Conservation (phyloP, 495 filamentous ascomycete genomes). For the Penicillium tannophilum region DNA sequence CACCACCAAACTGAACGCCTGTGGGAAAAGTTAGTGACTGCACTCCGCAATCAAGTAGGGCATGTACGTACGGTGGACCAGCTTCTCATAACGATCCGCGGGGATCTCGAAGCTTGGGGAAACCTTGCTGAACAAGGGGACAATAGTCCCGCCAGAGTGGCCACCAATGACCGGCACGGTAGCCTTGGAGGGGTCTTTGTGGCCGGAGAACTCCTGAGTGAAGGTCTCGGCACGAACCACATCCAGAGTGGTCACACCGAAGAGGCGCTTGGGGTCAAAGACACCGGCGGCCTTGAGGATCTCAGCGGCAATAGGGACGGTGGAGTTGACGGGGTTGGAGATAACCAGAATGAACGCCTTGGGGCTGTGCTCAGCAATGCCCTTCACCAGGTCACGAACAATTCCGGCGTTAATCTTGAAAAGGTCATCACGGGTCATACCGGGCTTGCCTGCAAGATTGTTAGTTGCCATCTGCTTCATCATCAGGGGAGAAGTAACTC, state of each 20-base stretch:
- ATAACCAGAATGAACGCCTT: slow-evolving; percentile 95
- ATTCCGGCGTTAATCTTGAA: slow-evolving; percentile 99
- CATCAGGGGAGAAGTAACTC: slow-evolving; percentile 37
- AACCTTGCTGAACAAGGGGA: slow-evolving; percentile 93
- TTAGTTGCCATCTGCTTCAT: neutral
- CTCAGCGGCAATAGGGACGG: slow-evolving; percentile 96
- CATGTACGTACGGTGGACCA: slow-evolving; percentile 73
- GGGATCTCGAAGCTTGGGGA: slow-evolving; percentile 79
- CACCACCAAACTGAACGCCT: slow-evolving; percentile 96
- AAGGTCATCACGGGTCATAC: slow-evolving; percentile 98
- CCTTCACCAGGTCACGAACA: slow-evolving; percentile 81
- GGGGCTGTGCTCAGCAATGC: slow-evolving; percentile 81
- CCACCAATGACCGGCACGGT: slow-evolving; percentile 93
- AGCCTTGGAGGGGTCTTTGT: slow-evolving; percentile 76
- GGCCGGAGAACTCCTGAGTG: slow-evolving; percentile 80
- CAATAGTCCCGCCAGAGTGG: slow-evolving; percentile 96
- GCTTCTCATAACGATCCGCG: slow-evolving; percentile 77
- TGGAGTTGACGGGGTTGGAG: slow-evolving; percentile 99
- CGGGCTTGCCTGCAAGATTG: slow-evolving; percentile 78
- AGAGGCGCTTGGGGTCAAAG: slow-evolving; percentile 91
- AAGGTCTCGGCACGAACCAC: slow-evolving; percentile 98
- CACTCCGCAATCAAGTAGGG: neutral
- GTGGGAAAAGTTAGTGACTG: slow-evolving; percentile 13
- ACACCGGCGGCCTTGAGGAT: slow-evolving; percentile 89
- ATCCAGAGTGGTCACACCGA: slow-evolving; percentile 97